These are phyloP conservation scores for Pythium sp. DNA, from an alignment of 352 stramenopile genomes.

Conservation along the genomic window DNA sequence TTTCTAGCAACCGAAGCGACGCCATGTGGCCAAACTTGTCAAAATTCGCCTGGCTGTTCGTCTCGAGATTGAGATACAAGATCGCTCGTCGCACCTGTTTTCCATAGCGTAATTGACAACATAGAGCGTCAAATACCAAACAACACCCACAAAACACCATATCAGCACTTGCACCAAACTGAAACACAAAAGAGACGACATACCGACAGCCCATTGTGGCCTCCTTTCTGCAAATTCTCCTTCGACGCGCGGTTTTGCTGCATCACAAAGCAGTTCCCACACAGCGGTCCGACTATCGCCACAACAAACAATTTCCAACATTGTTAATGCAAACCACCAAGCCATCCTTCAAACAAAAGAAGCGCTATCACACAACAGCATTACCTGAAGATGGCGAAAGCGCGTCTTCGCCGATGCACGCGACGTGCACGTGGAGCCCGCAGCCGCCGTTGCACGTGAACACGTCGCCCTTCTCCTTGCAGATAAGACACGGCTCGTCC, in stretches of 20 bases:
- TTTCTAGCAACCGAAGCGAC: slow-evolving; percentile 65
- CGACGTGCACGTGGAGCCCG: slow-evolving; percentile 47
- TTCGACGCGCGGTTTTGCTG: slow-evolving; percentile 63
- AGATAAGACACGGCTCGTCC: slow-evolving; percentile 45
- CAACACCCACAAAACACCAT: background rate
- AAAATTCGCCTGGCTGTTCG: slow-evolving; percentile 57
- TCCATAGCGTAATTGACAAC: background rate
- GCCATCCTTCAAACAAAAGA: background rate
- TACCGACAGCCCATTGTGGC: slow-evolving; percentile 51
- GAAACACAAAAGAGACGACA: slow-evolving; percentile 4
- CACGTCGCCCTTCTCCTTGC: slow-evolving; percentile 43
- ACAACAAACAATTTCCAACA: background rate
- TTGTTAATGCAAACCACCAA: background rate
- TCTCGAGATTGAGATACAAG: slow-evolving; percentile 70
- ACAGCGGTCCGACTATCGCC: slow-evolving; percentile 48
- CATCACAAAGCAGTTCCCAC: slow-evolving; percentile 70
- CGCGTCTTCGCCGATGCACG: slow-evolving; percentile 59
- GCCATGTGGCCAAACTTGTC: slow-evolving; percentile 79
- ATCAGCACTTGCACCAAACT: background rate
- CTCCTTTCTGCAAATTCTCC: slow-evolving; percentile 72
- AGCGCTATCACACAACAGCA: background rate
- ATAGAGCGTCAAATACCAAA: background rate
- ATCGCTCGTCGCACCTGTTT: slow-evolving; percentile 63
- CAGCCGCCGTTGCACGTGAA: slow-evolving; percentile 62
- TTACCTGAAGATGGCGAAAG: slow-evolving; percentile 54